phyloP scores from a whole-genome alignment of 768 basidiomycete genomes.

The Lyophyllum atratum region DNA sequence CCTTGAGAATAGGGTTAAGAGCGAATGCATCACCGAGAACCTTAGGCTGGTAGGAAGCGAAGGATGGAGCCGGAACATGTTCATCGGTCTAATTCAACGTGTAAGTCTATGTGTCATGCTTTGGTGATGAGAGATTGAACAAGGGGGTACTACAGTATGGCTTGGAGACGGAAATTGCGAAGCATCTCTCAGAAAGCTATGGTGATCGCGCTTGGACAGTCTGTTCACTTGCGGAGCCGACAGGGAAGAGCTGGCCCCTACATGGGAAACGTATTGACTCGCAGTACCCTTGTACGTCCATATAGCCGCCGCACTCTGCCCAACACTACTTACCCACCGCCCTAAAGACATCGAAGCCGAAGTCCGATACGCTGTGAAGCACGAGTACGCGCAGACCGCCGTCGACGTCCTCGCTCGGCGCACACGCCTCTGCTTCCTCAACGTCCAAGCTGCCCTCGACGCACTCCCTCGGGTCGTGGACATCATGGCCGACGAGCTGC shows the following conservation, averaged over 20 bases:
- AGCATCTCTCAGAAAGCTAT: conserved; percentile 91
- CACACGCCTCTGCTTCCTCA: conserved; percentile 90
- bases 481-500: conserved; percentile 85
- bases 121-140: neutral
- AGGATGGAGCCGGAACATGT: conserved; percentile 95
- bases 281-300: conserved; percentile 71
- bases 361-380: conserved; percentile 81
- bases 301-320: neutral
- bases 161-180: conserved; percentile 87
- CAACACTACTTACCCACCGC: neutral
- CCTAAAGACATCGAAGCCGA: conserved; percentile 84
- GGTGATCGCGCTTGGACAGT: conserved; percentile 98
- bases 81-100: conserved; percentile 91
- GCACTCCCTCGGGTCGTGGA: conserved; percentile 87
- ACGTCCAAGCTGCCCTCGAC: conserved; percentile 81
- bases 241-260: conserved; percentile 79
- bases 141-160: conserved; percentile 62
- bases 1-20: conserved; percentile 54
- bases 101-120: conserved; percentile 40
- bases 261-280: conserved; percentile 74
- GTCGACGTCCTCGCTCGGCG: conserved; percentile 92
- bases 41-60: conserved; percentile 89
- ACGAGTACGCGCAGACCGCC: conserved; percentile 94
- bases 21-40: conserved; percentile 75
- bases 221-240: conserved; percentile 75